Evolutionary conservation across 306 rosid genomes (phyloP), one percentile per base, ranked within the genome.

Genomic region (Ochetophila trinervis): DNA sequence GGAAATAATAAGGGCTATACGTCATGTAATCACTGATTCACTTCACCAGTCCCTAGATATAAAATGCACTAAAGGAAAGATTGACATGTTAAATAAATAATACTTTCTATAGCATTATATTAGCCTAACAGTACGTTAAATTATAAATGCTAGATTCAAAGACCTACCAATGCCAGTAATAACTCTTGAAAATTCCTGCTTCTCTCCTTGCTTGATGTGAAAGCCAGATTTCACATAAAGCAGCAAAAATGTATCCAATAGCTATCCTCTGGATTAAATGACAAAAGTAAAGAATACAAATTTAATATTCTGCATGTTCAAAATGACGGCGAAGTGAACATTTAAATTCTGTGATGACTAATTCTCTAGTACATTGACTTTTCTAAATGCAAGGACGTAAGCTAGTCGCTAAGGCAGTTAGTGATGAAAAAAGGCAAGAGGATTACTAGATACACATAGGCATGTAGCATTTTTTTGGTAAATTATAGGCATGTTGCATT

Each of bases 221-320:
- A 66, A 92, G 80, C 93, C 95, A 92, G 42, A 92, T 92, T 78
- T 92, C 91, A 16, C 96, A 89, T 49, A 89, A 69, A 78, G 93
- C 95, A 12, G 91, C 93, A 57, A 76, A 78, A 10, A 87, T 53
- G 66, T 89, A 92, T 69, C 96, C 98, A 65, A 87, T 69, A 63
- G 96, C 81, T 71, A 92, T 92, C 78, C 98, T 86, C 96, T 92
- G 85, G 74, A 80, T 62, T 19, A 67, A 57, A 59, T 57, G 70
- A 68, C 56, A 17, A 48, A 51, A 12, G 66, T 51, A 17, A 48
- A 51, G 3, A 51, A 63, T 30, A 45, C 23, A 75, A 63, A 68
- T 65, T 64, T 5, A 57, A 24, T 45, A 59, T 24, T 32, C 13
- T 6, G 57, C 7, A 36, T 51, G 53, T 61, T 49, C 24, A 63